Evolutionary conservation across 2,329 filamentous ascomycete species (phyloP), one percentile per base, ranked within the genome.

Genomic region (Beauveria caledonica): DNA sequence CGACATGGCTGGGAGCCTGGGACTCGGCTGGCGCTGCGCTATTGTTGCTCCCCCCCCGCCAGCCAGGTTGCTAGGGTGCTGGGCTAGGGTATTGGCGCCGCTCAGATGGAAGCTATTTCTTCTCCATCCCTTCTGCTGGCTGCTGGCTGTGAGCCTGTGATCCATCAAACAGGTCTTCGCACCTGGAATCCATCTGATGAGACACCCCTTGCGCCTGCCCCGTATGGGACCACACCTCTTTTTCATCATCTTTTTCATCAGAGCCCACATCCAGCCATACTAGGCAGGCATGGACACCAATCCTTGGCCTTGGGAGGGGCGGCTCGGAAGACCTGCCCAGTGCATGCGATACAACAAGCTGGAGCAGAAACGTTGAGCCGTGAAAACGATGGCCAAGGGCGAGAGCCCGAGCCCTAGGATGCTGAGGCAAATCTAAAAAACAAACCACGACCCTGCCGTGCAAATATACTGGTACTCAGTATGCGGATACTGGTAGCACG

Each of bases 151-250:
- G n/a, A n/a, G n/a, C n/a, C n/a, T n/a, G 33, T 49, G 44, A 58
- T 45, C 45, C 46, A 55, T 50, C 39, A 48, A 61, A 61, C 52
- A 55, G 60, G 56, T 44, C 46, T 58, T 48, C 44, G 45, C 50
- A 59, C 45, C 60, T 69, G 67, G 66, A 68, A 69, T 69, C 69
- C 68, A 66, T 70, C 71, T 68, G 67, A 68, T 70, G 68, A 72
- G 66, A 69, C 69, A 70, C 69, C 70, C 71, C 66, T 71, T 67
- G 64, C 44, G 25, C 64, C 56, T 65, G 64, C 62, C 66, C 68
- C 67, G 65, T 67, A 66, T 68, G 66, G 66, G 65, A 66, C 65
- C 63, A 63, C 60, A 61, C 64, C 51, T 52, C 33, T 60, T 50
- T 33, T 42, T 17, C 61, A 62, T 45, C 33, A 36, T 36, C 33